Evolutionary conservation across 768 basidiomycete genomes (phyloP), one percentile per base, ranked within the genome.

Genomic region (Lactarius deliciosus): DNA sequence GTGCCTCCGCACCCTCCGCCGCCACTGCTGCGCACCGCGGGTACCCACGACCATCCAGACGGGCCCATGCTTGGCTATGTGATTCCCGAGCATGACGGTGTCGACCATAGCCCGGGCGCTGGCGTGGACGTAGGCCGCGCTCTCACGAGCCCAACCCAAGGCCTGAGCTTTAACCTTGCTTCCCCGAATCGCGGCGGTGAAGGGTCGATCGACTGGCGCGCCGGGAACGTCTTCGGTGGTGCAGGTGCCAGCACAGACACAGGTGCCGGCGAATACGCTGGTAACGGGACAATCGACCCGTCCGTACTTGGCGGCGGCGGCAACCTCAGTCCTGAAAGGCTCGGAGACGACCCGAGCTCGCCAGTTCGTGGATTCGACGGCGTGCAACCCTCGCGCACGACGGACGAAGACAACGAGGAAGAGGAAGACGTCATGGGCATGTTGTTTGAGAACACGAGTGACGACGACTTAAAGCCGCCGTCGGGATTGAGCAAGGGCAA

Each of bases 211-310:
- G 57, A 53, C 30, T 66, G 65, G 65, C 11, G 10, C 5, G 34
- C 22, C 15, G 61, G 20, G 18, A 28, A 41, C 2, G 53, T 56
- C 8, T 4, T 56, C n/a, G n/a, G 61, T 30, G 28, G 9, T 50
- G 11, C 57, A 2, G 50, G 41, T 9, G 2, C 41, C 25, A 41
- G 41, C 43, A 40, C 36, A 11, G 30, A 25, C 25, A 30, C 56
- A 22, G 45, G 6, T 5, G 16, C 20, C n/a, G 28, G 41, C 6
- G 66, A 68, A 28, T 57, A 64, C n/a, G 43, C 45, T 9, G 69
- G 69, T 0, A 60, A 68, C 7, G 66, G 69, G 18, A 70, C 69
- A 30, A 70, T 70, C 32, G 69, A 70, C 45, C 69, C 69, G 2
- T 64, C 69, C 4, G 38, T 70, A 1, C 69, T 70, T 11, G 61